These are phyloP conservation scores for Discostella stelligeroides DNA, from an alignment of 108 stramenopile species.

Conservation along the genomic window DNA sequence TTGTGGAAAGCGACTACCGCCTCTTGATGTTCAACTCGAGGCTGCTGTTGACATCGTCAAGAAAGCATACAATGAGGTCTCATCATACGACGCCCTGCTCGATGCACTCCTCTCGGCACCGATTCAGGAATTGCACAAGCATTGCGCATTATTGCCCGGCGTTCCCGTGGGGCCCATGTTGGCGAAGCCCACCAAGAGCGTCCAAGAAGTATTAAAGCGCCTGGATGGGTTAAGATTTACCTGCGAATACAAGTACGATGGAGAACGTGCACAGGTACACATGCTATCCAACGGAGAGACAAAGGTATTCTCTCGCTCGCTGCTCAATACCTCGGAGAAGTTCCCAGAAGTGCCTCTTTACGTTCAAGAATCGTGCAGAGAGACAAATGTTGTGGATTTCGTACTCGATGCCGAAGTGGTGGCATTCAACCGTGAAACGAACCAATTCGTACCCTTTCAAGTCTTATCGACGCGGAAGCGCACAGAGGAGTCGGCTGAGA, in stretches of 20 bases:
- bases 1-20: constrained; percentile 42
- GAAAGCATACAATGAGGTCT: constrained; percentile 96
- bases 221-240: constrained; percentile 91
- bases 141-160: constrained; percentile 90
- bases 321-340: constrained; percentile 93
- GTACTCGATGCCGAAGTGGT: constrained; percentile 98
- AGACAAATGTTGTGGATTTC: constrained; percentile 66
- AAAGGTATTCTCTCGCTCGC: constrained; percentile 93
- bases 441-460: constrained; percentile 86
- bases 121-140: constrained; percentile 65
- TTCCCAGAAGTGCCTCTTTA: constrained; percentile 95
- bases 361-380: constrained; percentile 76
- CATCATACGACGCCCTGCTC: constrained; percentile 88
- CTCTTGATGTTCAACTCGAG: constrained; percentile 77
- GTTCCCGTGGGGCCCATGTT: constrained; percentile 99
- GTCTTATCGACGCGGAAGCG: constrained; percentile 86
- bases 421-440: constrained; percentile 90
- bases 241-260: constrained; percentile 99
- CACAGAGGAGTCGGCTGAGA: constrained; percentile 83
- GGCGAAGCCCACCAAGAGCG: constrained; percentile 94
- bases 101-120: constrained; percentile 85
- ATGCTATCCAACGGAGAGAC: constrained; percentile 80
- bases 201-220: constrained; percentile 95
- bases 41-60: constrained; percentile 89
- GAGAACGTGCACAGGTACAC: constrained; percentile 98